These are phyloP conservation scores for Cyclotella sp. DNA, from an alignment of 108 stramenopile genomes.

Conservation along the genomic window DNA sequence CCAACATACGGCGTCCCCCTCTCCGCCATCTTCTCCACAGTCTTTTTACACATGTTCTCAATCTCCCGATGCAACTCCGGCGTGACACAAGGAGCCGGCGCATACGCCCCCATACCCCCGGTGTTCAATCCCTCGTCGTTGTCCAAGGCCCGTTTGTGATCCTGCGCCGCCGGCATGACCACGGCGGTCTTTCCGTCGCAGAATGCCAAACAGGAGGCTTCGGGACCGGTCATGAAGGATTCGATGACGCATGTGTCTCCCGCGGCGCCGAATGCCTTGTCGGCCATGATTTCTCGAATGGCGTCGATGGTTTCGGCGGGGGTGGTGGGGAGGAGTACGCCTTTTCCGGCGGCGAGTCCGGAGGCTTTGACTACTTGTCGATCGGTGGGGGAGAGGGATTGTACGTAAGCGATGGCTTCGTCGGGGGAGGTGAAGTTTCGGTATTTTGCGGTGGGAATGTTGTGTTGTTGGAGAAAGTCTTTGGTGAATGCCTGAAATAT, in stretches of 20 bases:
- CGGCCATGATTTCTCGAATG: constrained; percentile 94
- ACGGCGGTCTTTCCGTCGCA: constrained; percentile 95
- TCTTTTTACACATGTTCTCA: constrained; percentile 90
- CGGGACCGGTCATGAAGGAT: constrained; percentile 97
- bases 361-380: constrained; percentile 99
- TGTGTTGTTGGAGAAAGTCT: constrained; percentile 94
- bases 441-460: constrained; percentile 95
- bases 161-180: constrained; percentile 95
- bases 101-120: constrained; percentile 99
- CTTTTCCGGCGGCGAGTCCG: constrained; percentile 99
- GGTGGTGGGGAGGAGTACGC: constrained; percentile 93
- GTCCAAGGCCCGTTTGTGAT: constrained; percentile 98
- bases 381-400: constrained; percentile 73
- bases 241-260: constrained; percentile 98
- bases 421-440: constrained; percentile 85
- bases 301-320: constrained; percentile 92
- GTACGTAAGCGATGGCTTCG: constrained; percentile 88
- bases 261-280: constrained; percentile 92
- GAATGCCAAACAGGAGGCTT: constrained; percentile 95
- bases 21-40: constrained; percentile 95
- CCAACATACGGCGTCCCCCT: constrained; percentile 97
- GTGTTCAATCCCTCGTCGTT: constrained; percentile 98
- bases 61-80: constrained; percentile 87
- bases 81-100: constrained; percentile 96
- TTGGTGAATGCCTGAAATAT: constrained; percentile 91